These are phyloP conservation scores for Lumnitzera racemosa DNA, from an alignment of 345 rosid species.

Conservation along the genomic window DNA sequence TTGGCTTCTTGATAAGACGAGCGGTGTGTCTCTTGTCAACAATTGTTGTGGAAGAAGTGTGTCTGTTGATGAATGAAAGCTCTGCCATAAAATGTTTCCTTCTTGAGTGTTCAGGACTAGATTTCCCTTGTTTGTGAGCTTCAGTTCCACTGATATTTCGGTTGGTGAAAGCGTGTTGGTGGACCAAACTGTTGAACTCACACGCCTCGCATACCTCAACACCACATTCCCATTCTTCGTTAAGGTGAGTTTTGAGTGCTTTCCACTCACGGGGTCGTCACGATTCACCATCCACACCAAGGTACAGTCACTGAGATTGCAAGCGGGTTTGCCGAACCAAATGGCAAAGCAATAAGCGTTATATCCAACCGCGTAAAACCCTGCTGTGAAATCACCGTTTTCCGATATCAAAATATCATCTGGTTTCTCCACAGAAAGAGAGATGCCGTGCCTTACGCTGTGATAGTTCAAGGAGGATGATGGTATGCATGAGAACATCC, in stretches of 20 bases:
- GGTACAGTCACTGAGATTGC: not conserved
- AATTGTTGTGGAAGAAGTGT: constrained; percentile 32
- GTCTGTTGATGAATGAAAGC: constrained; percentile 28
- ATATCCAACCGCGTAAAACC: constrained; percentile 14
- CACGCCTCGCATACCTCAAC: constrained; percentile 11
- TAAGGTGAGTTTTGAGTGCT: constrained; percentile 20
- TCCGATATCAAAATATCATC: constrained; percentile 10
- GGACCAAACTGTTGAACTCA: constrained; percentile 9
- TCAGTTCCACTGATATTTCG: not conserved
- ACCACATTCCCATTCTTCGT: constrained; percentile 3
- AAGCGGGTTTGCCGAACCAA: constrained; percentile 17
- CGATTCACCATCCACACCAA: constrained; percentile 38
- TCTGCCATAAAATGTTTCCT: constrained; percentile 18
- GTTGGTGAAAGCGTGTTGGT: constrained; percentile 2
- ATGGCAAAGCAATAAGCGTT: constrained; percentile 20
- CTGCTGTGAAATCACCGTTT: constrained; percentile 11
- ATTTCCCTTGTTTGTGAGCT: constrained; percentile 20
- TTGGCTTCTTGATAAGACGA: constrained; percentile 22
- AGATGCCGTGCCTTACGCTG: constrained; percentile 7
- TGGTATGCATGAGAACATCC: not conserved
- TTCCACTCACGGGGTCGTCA: constrained; percentile 30
- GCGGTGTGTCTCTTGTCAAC: constrained; percentile 15
- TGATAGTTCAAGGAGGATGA: not conserved
- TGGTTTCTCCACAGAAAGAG: constrained; percentile 9
- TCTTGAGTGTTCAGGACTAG: constrained; percentile 12